Evolutionary conservation across 371 early-diverging fungal species (phyloP).

Genomic region (Apophysomyces ossiformis): DNA sequence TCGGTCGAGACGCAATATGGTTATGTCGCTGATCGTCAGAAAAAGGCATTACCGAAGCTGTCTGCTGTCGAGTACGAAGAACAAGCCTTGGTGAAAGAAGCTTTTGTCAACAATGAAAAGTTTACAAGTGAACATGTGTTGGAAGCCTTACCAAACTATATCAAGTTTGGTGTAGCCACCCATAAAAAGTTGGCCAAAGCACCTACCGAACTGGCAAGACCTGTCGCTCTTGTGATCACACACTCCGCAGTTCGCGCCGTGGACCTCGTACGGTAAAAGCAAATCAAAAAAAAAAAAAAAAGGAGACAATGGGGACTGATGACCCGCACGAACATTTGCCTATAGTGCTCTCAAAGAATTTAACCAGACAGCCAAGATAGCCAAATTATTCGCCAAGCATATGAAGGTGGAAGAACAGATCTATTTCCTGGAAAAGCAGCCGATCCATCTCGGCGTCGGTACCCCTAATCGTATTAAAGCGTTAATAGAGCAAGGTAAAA

Average conservation of each 20-base stretch:
- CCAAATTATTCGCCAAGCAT: constrained; percentile 88
- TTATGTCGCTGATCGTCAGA: constrained; percentile 55
- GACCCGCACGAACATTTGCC: too few species aligned
- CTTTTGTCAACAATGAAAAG: constrained; percentile 52
- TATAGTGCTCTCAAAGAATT: constrained; percentile 44
- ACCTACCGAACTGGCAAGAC: constrained; percentile 59
- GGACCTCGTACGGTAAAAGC: constrained; percentile 61
- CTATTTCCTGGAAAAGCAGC: constrained; percentile 56
- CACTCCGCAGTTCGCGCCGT: constrained; percentile 79
- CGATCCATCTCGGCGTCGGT: constrained; percentile 78
- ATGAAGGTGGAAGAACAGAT: constrained; percentile 81
- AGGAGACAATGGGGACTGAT: background rate
- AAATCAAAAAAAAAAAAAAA: background rate
- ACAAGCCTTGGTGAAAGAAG: constrained; percentile 43
- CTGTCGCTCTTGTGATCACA: constrained; percentile 72
- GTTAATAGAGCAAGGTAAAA: constrained; percentile 62
- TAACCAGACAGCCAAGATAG: constrained; percentile 59
- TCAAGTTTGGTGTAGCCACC: constrained; percentile 60
- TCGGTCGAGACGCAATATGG: constrained; percentile 39
- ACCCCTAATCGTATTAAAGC: constrained; percentile 82
- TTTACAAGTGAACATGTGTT: constrained; percentile 60
- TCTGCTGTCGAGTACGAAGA: constrained; percentile 58
- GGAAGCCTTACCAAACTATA: constrained; percentile 57
- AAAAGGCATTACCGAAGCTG: constrained; percentile 52
- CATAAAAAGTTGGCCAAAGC: constrained; percentile 58